Conservation (phyloP, 345 rosid species). For the sweet orange (Citrus sinensis) region DVS_A1.0 CM039162.1:5542001-5542500, state of each 20-base stretch:
- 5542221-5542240: not conserved
- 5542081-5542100: conserved; percentile 7
- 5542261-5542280: not conserved
- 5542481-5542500: not conserved
- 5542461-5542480: not conserved
- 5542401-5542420: not conserved
- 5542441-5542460: not conserved
- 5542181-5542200: not conserved
- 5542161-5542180: not conserved
- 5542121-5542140: not conserved
- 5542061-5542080: not conserved
- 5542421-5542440: not conserved
- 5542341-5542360: not conserved
- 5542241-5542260: not conserved
- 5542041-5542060: not conserved
- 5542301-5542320: not conserved
- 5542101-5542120: not conserved
- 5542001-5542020: not conserved
- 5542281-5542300: not conserved
- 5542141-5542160: not conserved
- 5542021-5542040: not conserved
- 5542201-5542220: not conserved
- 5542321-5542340: not conserved
- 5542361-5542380: not conserved
- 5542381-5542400: not conserved